phyloP scores from a whole-genome alignment of 2,329 filamentous ascomycete genomes.

The Diaporthe sp. region DNA sequence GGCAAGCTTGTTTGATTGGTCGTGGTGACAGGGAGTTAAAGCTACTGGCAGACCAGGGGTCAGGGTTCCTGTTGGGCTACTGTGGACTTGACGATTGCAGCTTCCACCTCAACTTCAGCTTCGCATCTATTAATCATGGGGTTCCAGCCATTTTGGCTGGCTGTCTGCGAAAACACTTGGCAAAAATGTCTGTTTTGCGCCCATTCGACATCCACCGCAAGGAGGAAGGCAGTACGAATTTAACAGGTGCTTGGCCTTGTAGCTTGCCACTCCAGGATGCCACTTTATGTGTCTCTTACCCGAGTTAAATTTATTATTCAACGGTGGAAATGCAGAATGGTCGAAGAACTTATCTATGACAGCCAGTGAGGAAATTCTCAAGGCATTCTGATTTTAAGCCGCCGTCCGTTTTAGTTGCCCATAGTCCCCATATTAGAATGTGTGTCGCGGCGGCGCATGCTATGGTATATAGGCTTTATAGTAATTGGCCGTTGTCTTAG shows the following conservation, averaged over 20 bases:
- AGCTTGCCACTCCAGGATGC: too few species aligned
- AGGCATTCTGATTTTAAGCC: not conserved
- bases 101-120: not conserved
- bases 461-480: not conserved
- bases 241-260: not conserved
- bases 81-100: not conserved
- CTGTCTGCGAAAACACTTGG: not conserved
- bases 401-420: not conserved
- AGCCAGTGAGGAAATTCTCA: not conserved
- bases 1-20: conserved; percentile 26
- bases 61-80: not conserved
- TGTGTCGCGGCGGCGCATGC: not conserved
- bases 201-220: too few species aligned
- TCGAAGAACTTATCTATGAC: not conserved
- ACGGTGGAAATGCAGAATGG: not conserved
- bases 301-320: not conserved
- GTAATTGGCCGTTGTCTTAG: not conserved
- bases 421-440: accelerated
- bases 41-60: not conserved
- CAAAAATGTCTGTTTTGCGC: not conserved
- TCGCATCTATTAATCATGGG: not conserved
- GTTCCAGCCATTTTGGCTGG: not conserved
- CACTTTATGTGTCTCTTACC: not conserved
- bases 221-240: not conserved
- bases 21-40: not conserved